A percentile compares a stretch with the other conserved stretches of the same genome.
These are phyloP conservation scores for Quillaja saponaria DNA, from an alignment of 306 rosid genomes.

Conservation along the genomic window DNA sequence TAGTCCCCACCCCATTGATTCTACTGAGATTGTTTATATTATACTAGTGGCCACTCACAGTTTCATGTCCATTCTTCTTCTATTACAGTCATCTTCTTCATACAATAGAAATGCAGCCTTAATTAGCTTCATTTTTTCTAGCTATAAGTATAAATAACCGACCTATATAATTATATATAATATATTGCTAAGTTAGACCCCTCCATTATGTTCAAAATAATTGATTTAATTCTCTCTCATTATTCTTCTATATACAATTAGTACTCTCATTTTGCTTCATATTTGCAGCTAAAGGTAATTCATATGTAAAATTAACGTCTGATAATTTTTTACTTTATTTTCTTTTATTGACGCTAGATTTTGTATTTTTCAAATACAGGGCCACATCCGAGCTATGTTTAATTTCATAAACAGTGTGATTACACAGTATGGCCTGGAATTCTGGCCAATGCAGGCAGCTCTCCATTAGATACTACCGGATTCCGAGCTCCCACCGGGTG, in stretches of 20 bases:
- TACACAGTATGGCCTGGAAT: conserved; percentile 67
- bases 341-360: background rate
- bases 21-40: too few species aligned
- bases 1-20: too few species aligned
- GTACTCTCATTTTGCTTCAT: conserved; percentile 32
- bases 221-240: conserved; percentile 17
- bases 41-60: conserved; percentile 22
- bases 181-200: background rate
- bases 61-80: background rate
- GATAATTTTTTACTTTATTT: background rate
- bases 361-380: conserved; percentile 8
- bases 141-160: background rate
- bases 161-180: too few species aligned
- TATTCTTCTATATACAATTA: conserved; percentile 23
- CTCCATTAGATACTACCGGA: conserved; percentile 53
- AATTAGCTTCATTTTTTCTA: too few species aligned
- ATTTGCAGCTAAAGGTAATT: conserved; percentile 39
- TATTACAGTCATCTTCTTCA: background rate
- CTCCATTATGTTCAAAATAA: background rate
- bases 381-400: conserved; percentile 44
- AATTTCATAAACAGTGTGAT: conserved; percentile 58
- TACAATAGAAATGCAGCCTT: too few species aligned
- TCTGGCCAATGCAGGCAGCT: conserved; percentile 53
- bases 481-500: conserved; percentile 58
- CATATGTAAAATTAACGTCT: too few species aligned